phyloP scores from a whole-genome alignment of 768 basidiomycete genomes.

The Hysterangium stoloniferum region DNA sequence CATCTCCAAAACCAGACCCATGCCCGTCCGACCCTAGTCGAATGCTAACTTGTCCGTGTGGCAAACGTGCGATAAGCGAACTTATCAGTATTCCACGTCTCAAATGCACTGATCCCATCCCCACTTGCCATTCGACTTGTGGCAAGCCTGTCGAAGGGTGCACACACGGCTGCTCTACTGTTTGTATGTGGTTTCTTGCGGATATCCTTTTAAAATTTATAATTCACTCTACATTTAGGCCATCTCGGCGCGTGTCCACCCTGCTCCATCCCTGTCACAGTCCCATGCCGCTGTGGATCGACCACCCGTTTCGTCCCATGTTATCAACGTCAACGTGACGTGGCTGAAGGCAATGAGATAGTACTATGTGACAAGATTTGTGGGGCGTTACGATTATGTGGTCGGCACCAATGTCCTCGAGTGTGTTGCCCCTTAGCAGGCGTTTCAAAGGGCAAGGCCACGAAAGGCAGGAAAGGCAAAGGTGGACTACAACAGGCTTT shows the following conservation, averaged over 20 bases:
- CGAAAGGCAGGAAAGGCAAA: conserved; percentile 54
- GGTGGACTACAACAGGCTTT: conserved; percentile 16
- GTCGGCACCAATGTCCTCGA: conserved; percentile 77
- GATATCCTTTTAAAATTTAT: not conserved
- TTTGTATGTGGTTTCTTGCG: conserved; percentile 33
- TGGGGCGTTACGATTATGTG: conserved; percentile 69
- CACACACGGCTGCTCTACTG: conserved; percentile 59
- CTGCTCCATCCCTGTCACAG: conserved; percentile 58
- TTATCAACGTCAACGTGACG: conserved; percentile 28
- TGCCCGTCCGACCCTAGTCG: conserved; percentile 71
- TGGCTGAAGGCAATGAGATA: conserved; percentile 41
- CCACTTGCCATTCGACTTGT: conserved; percentile 69
- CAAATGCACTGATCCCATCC: conserved; percentile 68
- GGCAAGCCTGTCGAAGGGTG: conserved; percentile 57
- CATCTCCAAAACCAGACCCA: conserved; percentile 41
- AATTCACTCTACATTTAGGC: conserved; percentile 10
- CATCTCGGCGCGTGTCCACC: conserved; percentile 78
- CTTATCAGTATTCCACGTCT: conserved; percentile 21
- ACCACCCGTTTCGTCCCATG: conserved; percentile 54
- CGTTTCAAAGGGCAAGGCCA: conserved; percentile 43
- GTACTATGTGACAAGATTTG: conserved; percentile 73
- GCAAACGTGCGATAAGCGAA: conserved; percentile 37
- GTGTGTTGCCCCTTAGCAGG: conserved; percentile 85
- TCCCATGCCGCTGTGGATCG: conserved; percentile 83
- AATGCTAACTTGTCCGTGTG: conserved; percentile 78